Conservation (phyloP, 208 protist species). For the Leishmania major region DNA sequence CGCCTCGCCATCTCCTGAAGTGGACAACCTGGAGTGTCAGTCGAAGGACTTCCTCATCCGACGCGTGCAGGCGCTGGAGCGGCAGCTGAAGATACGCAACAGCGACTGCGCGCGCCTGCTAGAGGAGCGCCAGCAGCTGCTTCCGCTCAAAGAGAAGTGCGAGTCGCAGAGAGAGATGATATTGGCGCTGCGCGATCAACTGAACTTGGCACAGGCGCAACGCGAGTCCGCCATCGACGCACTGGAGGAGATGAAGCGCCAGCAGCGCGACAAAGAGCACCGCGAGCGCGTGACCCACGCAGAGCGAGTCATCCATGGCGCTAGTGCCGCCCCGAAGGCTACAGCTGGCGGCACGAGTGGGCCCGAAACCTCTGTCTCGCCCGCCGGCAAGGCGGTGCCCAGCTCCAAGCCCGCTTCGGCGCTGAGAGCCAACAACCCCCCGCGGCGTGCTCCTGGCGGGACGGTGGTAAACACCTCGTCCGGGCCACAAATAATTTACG, state of each 20-base stretch:
- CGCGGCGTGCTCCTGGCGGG: slow-evolving; percentile 30
- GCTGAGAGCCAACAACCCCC: neutral
- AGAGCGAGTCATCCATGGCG: slow-evolving; percentile 23
- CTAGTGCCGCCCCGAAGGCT: neutral
- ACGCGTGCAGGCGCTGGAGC: slow-evolving; percentile 56
- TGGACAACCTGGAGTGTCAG: slow-evolving; percentile 33
- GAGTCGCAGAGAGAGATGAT: slow-evolving; percentile 70
- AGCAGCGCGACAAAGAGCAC: slow-evolving; percentile 50
- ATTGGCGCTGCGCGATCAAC: slow-evolving; percentile 36
- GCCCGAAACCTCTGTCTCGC: neutral
- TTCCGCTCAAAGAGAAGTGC: slow-evolving; percentile 49
- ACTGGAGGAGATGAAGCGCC: slow-evolving; percentile 41
- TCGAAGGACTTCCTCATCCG: slow-evolving; percentile 61
- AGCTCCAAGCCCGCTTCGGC: neutral
- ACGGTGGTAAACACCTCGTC: slow-evolving; percentile 48
- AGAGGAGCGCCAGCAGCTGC: slow-evolving; percentile 45
- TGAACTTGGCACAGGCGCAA: slow-evolving; percentile 41
- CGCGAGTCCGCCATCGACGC: slow-evolving; percentile 48
- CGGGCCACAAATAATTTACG: slow-evolving; percentile 63
- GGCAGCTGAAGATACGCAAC: slow-evolving; percentile 66
- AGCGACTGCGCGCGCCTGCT: slow-evolving; percentile 57
- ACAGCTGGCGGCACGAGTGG: neutral
- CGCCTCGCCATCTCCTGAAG: neutral
- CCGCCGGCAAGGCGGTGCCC: neutral
- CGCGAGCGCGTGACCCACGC: slow-evolving; percentile 32